Conservation (phyloP, 1,139 yeast species). For the Debaryomycetaceae sp. region DNA sequence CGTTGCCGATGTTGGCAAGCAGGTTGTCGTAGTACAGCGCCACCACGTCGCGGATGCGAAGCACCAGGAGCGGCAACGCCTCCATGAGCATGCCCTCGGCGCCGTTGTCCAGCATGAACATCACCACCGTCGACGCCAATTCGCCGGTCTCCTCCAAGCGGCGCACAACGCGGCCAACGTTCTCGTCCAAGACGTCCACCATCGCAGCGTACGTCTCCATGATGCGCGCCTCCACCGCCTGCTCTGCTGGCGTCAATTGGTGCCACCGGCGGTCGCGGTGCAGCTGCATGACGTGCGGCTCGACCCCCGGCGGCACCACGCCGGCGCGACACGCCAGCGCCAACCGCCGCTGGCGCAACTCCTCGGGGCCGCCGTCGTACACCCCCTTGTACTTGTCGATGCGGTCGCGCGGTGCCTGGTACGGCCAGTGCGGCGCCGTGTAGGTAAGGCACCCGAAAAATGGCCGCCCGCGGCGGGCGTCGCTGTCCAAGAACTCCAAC, state of each 20-base stretch:
- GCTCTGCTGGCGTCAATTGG: slow-evolving; percentile 32
- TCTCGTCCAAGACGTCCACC: slow-evolving; percentile 51
- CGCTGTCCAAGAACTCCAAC: slow-evolving; percentile 28
- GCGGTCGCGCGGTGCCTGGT: slow-evolving; percentile 48
- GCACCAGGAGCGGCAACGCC: slow-evolving; percentile 41
- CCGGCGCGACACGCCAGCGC: slow-evolving; percentile 39
- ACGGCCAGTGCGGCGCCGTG: slow-evolving; percentile 64
- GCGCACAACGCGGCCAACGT: slow-evolving; percentile 44
- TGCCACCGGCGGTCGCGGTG: slow-evolving; percentile 37
- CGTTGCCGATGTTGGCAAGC: slow-evolving; percentile 44
- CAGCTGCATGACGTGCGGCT: slow-evolving; percentile 44
- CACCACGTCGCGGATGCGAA: slow-evolving; percentile 23
- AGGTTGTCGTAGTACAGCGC: slow-evolving; percentile 37
- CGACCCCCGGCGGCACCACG: slow-evolving; percentile 36
- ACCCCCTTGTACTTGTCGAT: slow-evolving; percentile 45
- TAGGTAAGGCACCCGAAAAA: slow-evolving; percentile 51
- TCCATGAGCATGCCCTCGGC: slow-evolving; percentile 58
- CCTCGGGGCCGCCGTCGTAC: slow-evolving; percentile 48
- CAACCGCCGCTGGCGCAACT: slow-evolving; percentile 35
- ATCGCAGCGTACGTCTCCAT: slow-evolving; percentile 59
- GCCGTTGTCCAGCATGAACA: slow-evolving; percentile 58
- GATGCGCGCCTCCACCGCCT: slow-evolving; percentile 32
- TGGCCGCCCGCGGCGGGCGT: slow-evolving; percentile 36
- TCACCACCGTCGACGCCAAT: slow-evolving; percentile 48
- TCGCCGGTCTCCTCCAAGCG: slow-evolving; percentile 35